Percentiles rank a stretch among this genome's conserved stretches.
Evolutionary conservation across 2,329 filamentous ascomycete genomes (phyloP).

Genomic region (Venturia pyrina): DNA sequence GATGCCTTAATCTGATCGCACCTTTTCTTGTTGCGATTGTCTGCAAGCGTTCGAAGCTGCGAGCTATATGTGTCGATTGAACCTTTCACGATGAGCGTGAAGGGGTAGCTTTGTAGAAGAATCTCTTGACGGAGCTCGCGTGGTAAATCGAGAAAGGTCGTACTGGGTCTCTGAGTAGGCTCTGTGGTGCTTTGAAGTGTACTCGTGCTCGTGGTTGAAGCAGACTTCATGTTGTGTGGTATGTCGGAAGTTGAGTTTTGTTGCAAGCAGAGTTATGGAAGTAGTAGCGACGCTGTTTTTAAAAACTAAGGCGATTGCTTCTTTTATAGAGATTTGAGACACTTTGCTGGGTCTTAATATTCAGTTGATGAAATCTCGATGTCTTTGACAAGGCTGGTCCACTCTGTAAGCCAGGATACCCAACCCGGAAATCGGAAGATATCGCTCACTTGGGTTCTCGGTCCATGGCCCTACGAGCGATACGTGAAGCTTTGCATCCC

Average conservation of each 20-base stretch:
- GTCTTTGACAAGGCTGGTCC: neutral
- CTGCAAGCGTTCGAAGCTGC: neutral
- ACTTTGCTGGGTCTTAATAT: too few relatives aligned
- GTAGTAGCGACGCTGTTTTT: too few relatives aligned
- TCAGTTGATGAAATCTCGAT: too few relatives aligned
- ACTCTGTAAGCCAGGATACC: neutral
- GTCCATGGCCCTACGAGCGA: neutral
- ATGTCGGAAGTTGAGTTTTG: too few relatives aligned
- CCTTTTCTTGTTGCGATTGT: neutral
- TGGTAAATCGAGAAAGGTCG: neutral
- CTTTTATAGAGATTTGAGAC: too few relatives aligned
- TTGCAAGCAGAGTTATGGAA: too few relatives aligned
- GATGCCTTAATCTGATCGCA: neutral
- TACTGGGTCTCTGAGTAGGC: neutral
- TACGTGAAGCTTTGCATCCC: neutral
- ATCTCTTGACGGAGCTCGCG: neutral
- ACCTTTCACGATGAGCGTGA: neutral
- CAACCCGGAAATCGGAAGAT: neutral
- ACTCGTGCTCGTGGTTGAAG: too few relatives aligned
- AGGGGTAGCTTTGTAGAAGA: neutral
- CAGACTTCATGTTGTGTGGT: too few relatives aligned
- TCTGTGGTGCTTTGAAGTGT: neutral
- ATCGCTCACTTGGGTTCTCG: neutral
- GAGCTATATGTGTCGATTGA: neutral
- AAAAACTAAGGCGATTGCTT: too few relatives aligned